Conservation (phyloP, 1,139 yeast genomes). For the Sugiyamaella neomexicana region DNA sequence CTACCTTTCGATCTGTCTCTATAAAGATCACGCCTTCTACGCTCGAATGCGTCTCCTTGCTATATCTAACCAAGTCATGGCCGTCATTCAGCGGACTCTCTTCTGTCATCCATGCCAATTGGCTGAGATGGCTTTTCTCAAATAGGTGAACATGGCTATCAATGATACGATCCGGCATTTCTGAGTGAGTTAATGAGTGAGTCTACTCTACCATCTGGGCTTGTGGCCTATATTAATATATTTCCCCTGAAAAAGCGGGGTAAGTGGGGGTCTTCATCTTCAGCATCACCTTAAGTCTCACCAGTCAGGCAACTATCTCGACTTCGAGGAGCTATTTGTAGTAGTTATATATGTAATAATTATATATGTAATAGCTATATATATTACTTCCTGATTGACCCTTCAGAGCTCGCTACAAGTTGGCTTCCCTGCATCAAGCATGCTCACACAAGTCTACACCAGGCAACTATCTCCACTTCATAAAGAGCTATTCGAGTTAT, state of each 20-base stretch:
- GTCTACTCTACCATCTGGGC: not conserved
- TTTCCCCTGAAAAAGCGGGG: not conserved
- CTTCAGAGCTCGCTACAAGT: too few relatives aligned
- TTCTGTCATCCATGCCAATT: constrained; percentile 40
- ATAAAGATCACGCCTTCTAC: constrained; percentile 36
- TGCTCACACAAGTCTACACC: too few relatives aligned
- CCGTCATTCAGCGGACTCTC: constrained; percentile 30
- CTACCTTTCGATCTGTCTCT: constrained; percentile 38
- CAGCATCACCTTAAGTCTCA: too few relatives aligned
- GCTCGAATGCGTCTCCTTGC: constrained; percentile 12
- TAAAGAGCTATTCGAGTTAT: not conserved
- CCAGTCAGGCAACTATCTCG: too few relatives aligned
- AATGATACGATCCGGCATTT: constrained; percentile 21
- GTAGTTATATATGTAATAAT: too few relatives aligned
- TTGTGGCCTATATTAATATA: not conserved
- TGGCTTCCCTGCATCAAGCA: too few relatives aligned
- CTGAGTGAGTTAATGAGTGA: not conserved
- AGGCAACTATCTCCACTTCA: too few relatives aligned
- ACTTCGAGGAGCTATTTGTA: too few relatives aligned
- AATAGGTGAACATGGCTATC: constrained; percentile 43
- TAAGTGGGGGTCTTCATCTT: not conserved
- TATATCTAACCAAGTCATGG: constrained; percentile 34
- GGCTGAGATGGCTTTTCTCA: constrained; percentile 28
- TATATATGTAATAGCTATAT: too few relatives aligned
- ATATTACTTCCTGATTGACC: too few relatives aligned